phyloP scores from a whole-genome alignment of 345 rosid species.

The Laguncularia racemosa region DNA sequence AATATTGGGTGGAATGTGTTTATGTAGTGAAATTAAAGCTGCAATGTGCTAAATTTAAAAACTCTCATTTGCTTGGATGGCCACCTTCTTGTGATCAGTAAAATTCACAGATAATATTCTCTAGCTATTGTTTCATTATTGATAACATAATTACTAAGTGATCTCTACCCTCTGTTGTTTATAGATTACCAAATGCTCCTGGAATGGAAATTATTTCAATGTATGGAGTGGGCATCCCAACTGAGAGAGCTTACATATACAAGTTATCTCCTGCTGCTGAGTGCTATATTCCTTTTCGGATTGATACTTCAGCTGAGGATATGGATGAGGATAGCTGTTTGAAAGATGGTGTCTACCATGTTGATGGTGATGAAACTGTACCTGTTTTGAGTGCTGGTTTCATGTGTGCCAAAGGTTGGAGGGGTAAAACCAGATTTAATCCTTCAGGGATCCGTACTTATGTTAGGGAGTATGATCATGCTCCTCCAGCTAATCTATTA shows the following conservation, averaged over 20 bases:
- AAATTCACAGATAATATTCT: background rate
- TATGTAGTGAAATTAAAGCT: no score
- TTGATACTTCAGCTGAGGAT: conserved; percentile 60
- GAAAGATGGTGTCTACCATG: conserved; percentile 74
- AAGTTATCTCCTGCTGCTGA: conserved; percentile 59
- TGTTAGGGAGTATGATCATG: conserved; percentile 70
- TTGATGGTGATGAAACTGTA: conserved; percentile 91
- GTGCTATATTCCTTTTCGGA: conserved; percentile 85
- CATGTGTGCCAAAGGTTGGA: conserved; percentile 97
- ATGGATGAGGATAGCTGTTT: conserved; percentile 59
- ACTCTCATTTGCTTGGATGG: no score
- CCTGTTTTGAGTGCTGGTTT: conserved; percentile 84
- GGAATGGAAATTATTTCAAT: conserved; percentile 87
- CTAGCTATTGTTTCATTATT: background rate
- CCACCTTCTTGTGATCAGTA: no score
- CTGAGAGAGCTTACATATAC: conserved; percentile 86
- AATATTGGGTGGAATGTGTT: no score
- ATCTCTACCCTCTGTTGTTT: conserved; percentile 15
- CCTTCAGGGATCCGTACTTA: conserved; percentile 75
- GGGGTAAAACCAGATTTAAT: conserved; percentile 87
- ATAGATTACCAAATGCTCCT: conserved; percentile 87
- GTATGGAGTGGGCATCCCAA: conserved; percentile 92
- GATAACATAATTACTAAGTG: background rate
- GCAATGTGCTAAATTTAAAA: no score
- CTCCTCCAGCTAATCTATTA: conserved; percentile 77